phyloP scores from a whole-genome alignment of 371 early-diverging fungal genomes.

The Mucor sp. region DNA sequence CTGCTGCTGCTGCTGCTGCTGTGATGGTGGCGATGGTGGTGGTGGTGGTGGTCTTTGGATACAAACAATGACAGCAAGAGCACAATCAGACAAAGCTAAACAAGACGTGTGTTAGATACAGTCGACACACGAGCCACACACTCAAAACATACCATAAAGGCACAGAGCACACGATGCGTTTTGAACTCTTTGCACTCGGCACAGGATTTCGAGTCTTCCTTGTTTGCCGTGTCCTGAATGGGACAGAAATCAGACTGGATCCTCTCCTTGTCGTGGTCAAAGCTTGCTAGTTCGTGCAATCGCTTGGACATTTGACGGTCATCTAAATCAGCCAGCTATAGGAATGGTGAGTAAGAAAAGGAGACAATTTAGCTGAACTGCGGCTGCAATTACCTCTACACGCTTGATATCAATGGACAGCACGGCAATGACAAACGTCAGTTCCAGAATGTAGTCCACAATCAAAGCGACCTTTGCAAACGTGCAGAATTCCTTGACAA shows the following conservation, averaged over 20 bases:
- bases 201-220: conserved; percentile 28
- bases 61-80: conserved; percentile 26
- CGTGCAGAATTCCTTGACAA: conserved; percentile 73
- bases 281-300: conserved; percentile 21
- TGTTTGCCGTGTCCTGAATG: conserved; percentile 20
- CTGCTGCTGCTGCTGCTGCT: too few relatives aligned
- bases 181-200: conserved; percentile 39
- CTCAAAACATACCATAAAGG: conserved; percentile 30
- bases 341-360: background rate
- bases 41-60: conserved; percentile 10
- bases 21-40: background rate
- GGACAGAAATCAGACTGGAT: conserved; percentile 23
- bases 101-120: background rate
- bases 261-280: conserved; percentile 9
- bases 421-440: conserved; percentile 72
- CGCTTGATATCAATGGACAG: conserved; percentile 78
- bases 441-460: conserved; percentile 71
- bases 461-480: conserved; percentile 68
- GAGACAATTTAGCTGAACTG: background rate
- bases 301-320: conserved; percentile 33
- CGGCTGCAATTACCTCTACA: conserved; percentile 50
- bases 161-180: conserved; percentile 31
- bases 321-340: conserved; percentile 34
- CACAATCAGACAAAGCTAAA: conserved; percentile 30
- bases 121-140: background rate